Base-by-base conservation (phyloP, 257 asterid genomes). In the Ilex asprella region DNA sequence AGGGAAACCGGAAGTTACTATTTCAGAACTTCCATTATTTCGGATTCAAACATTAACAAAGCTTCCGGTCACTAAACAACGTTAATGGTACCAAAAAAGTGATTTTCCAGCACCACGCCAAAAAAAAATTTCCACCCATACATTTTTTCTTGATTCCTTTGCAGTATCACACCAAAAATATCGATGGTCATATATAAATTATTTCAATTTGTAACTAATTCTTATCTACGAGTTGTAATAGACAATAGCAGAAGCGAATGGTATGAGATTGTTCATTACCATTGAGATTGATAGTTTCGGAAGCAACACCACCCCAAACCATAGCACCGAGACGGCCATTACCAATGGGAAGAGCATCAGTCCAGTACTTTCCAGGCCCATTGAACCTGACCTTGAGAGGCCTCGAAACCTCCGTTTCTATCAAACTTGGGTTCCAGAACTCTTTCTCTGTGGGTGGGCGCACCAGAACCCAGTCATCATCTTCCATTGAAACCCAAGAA, bases 261-360 rank as follows among this genome's bases (percentile, higher is more conserved):
- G 27, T 0, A 21, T 21, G 27, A 21, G 27, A 21, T 21, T 9
- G 27, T 41, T 10, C 30, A 11, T n/a, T 78, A 88, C 94, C 96
- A 32, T 86, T 88, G 82, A 88, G 96, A 75, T 88, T 85, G 65
- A 88, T 56, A 55, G 84, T 77, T 7, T 88, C 96, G 53, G 83
- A 75, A 0, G 62, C n/a, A 65, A 76, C 80, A 62, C 78, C 84
- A 30, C 95, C 95, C 92, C 96, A 85, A 47, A 88, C 58, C 95
- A 88, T 88, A 49, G 89, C 92, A 21, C 27, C 27, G 27, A 21
- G 27, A 21, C 27, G 27, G 27, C 27, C 27, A 21, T 21, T 21
- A 21, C 96, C 96, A 60, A 86, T 72, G 16, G 96, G 95, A 35
- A 85, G 86, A 83, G 96, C 92, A 73, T 88, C 92, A 43, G 96